Percentiles rank a stretch among this genome's conserved stretches.
Conservation (phyloP, 306 rosid genomes). For the Castanea crenata region DNA sequence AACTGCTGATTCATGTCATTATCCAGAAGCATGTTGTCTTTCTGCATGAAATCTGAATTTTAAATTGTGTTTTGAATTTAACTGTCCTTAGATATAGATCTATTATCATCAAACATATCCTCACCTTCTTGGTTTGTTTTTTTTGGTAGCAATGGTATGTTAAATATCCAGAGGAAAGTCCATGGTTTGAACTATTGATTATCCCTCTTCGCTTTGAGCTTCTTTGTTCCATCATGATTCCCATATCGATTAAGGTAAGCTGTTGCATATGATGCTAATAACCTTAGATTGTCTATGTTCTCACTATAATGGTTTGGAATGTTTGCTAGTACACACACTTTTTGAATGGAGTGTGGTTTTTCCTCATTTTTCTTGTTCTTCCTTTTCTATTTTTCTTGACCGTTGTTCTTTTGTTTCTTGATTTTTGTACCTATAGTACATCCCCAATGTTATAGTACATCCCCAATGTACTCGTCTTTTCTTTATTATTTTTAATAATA, state of each 20-base stretch:
- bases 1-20: neutral
- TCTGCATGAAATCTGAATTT: neutral
- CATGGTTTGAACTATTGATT: conserved; percentile 90
- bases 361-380: no score
- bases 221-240: conserved; percentile 98
- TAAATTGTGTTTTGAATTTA: conserved; percentile 3
- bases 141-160: conserved; percentile 85
- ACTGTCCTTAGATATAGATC: conserved; percentile 19
- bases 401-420: no score
- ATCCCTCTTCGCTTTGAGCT: conserved; percentile 98
- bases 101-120: conserved; percentile 21
- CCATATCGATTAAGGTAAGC: conserved; percentile 96
- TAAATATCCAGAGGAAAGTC: conserved; percentile 82
- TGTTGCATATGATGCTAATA: conserved; percentile 4
- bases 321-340: conserved; percentile 6
- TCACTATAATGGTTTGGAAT: conserved; percentile 14
- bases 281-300: conserved; percentile 15
- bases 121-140: conserved; percentile 2
- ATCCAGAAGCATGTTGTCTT: neutral
- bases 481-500: no score
- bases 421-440: no score
- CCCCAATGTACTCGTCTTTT: no score
- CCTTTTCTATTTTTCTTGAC: no score
- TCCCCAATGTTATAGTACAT: no score
- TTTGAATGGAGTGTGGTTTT: no score